Percentiles rank a stretch among this genome's conserved stretches.
These are phyloP conservation scores for Astrothelium macrocarpum DNA, from an alignment of 495 filamentous ascomycete species.

Conservation along the genomic window DNA sequence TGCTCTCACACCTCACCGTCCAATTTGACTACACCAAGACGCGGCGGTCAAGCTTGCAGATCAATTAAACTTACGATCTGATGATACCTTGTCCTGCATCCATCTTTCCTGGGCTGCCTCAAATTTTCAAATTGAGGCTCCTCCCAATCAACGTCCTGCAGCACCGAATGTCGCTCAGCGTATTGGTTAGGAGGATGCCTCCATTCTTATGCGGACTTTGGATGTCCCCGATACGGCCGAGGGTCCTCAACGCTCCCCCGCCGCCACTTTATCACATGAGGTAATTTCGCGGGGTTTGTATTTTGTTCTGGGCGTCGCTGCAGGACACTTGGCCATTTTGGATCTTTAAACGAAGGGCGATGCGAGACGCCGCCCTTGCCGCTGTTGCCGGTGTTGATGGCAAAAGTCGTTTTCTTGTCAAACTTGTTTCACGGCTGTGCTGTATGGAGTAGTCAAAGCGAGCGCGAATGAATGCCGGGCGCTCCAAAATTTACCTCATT, in stretches of 20 bases:
- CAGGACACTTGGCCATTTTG: neutral
- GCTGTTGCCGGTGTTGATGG: neutral
- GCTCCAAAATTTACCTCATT: neutral
- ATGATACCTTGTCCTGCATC: neutral
- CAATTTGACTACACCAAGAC: neutral
- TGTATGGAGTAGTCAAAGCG: neutral
- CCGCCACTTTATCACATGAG: neutral
- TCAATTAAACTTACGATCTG: neutral
- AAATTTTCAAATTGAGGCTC: neutral
- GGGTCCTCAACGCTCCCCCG: neutral
- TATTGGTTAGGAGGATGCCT: neutral
- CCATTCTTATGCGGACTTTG: neutral
- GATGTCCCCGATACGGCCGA: constrained; percentile 1
- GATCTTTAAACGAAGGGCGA: neutral
- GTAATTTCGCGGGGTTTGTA: neutral
- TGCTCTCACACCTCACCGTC: neutral
- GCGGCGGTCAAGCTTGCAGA: neutral
- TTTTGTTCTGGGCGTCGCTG: neutral
- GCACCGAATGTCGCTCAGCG: neutral
- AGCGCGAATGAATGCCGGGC: neutral
- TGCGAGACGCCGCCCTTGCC: neutral
- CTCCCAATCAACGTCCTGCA: neutral
- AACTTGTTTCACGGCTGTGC: neutral
- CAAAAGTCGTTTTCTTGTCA: neutral
- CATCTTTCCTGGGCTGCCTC: neutral